phyloP scores from a whole-genome alignment of 768 basidiomycete genomes.

The Calocybe cyanea region DNA sequence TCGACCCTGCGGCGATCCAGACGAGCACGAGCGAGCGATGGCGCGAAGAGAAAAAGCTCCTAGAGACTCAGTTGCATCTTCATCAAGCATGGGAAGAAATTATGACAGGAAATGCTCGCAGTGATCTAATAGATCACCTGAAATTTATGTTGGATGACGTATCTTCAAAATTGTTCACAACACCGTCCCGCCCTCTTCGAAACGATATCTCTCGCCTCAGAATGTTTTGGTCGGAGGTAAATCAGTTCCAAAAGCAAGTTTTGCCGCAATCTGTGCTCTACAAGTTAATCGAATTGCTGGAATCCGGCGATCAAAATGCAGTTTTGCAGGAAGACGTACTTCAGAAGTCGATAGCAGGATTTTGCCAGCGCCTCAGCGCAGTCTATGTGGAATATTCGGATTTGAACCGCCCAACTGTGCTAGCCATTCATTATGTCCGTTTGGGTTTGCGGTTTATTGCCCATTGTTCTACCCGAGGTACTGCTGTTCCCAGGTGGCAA shows the following conservation, averaged over 20 bases:
- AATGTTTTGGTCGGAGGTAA: constrained; percentile 72
- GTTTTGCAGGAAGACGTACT: constrained; percentile 60
- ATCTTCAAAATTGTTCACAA: constrained; percentile 20
- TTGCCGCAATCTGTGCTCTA: constrained; percentile 45
- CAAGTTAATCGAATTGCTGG: constrained; percentile 38
- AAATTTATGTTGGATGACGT: constrained; percentile 27
- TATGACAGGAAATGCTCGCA: constrained; percentile 53
- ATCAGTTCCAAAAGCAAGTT: constrained; percentile 67
- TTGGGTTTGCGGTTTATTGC: constrained; percentile 64
- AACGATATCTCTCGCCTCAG: constrained; percentile 47
- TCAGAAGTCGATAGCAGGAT: constrained; percentile 77
- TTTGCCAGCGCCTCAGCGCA: constrained; percentile 64
- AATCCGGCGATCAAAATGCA: constrained; percentile 32
- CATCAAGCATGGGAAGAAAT: constrained; percentile 53
- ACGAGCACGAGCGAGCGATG: constrained; percentile 42
- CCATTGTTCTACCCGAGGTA: constrained; percentile 15
- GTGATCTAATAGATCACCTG: constrained; percentile 46
- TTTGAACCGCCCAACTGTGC: constrained; percentile 60
- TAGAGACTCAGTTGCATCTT: constrained; percentile 48
- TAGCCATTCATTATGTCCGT: constrained; percentile 62
- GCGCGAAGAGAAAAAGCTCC: constrained; percentile 31
- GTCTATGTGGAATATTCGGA: constrained; percentile 73
- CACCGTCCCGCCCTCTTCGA: constrained; percentile 29
- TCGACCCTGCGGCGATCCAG: constrained; percentile 80
- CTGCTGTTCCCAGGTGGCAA: constrained; percentile 19